Conservation (phyloP, 805 yeast genomes). For the Starmerella stigmatis region DNA sequence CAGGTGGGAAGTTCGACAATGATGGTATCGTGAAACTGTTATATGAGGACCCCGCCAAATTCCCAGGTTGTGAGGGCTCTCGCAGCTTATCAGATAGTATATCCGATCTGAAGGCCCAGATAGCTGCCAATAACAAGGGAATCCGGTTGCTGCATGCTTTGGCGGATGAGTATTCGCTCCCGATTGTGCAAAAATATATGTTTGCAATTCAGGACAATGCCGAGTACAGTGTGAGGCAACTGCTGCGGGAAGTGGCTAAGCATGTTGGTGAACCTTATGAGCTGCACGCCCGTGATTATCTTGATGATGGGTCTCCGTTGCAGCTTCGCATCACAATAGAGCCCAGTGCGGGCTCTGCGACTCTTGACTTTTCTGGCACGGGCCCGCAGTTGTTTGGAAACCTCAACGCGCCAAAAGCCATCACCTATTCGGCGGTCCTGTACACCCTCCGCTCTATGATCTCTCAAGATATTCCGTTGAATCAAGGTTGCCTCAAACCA, state of each 20-base stretch:
- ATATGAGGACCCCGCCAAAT: conserved; percentile 62
- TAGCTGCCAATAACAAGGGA: conserved; percentile 83
- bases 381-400: conserved; percentile 83
- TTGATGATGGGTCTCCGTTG: conserved; percentile 32
- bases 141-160: conserved; percentile 52
- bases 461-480: conserved; percentile 78
- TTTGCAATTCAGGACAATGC: conserved; percentile 73
- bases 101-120: conserved; percentile 74
- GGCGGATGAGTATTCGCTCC: conserved; percentile 51
- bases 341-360: conserved; percentile 45
- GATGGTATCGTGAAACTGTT: conserved; percentile 52
- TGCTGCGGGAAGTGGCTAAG: conserved; percentile 38
- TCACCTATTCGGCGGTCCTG: conserved; percentile 77
- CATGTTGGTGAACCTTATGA: conserved; percentile 28
- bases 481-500: conserved; percentile 85
- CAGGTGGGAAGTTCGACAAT: conserved; percentile 64
- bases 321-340: conserved; percentile 34
- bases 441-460: conserved; percentile 80
- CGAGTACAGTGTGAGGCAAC: conserved; percentile 52
- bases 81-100: conserved; percentile 74
- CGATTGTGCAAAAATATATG: conserved; percentile 63
- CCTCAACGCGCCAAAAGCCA: conserved; percentile 85
- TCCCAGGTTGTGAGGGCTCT: conserved; percentile 83
- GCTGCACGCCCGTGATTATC: conserved; percentile 26
- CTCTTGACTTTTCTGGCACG: conserved; percentile 77